A percentile compares a stretch with the other conserved stretches of the same genome.
These are phyloP conservation scores for Pichia pseudocactophila DNA, from an alignment of 805 yeast species.

Conservation along the genomic window DNA sequence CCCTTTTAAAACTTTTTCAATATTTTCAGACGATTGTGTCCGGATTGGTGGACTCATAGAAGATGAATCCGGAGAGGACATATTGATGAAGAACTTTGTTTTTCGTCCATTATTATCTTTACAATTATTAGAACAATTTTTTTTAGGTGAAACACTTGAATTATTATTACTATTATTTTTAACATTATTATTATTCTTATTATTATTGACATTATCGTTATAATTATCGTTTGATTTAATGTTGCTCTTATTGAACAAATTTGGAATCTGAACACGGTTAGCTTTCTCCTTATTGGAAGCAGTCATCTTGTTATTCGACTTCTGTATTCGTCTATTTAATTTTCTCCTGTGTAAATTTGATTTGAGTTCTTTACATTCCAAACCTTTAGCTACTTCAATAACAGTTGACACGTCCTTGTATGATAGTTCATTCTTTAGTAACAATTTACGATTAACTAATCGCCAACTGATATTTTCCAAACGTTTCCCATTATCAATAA, in stretches of 20 bases:
- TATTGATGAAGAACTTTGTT: constrained; percentile 5
- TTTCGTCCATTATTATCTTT: constrained; percentile 2
- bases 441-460: constrained; percentile 25
- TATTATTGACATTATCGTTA: background rate
- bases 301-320: background rate
- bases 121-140: background rate
- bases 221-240: background rate
- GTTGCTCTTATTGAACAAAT: background rate
- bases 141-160: background rate
- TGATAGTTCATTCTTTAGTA: constrained; percentile 18
- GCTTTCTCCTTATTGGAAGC: no score
- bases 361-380: constrained; percentile 3
- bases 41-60: constrained; percentile 3
- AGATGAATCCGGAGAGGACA: constrained; percentile 9
- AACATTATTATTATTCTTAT: background rate
- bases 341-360: background rate
- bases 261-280: background rate
- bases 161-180: no score
- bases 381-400: constrained; percentile 19
- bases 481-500: constrained; percentile 27
- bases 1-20: background rate
- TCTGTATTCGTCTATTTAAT: background rate
- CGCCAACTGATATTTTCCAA: constrained; percentile 31
- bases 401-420: constrained; percentile 23
- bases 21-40: background rate